Conservation (phyloP, 1,284 basidiomycete genomes). For the Naganishia liquefaciens region DNA sequence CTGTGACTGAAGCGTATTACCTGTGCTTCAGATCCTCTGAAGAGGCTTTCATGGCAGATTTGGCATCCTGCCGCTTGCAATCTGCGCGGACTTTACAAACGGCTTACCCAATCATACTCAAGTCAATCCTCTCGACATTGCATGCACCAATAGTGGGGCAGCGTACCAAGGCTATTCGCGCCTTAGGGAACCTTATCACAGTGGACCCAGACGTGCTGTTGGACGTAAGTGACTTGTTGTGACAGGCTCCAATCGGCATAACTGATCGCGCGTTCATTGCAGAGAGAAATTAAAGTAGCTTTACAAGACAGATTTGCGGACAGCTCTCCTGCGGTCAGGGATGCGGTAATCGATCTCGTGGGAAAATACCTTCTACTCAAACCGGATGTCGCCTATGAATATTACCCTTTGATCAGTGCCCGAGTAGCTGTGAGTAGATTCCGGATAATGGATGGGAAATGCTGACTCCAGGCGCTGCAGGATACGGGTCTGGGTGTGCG, state of each 20-base stretch:
- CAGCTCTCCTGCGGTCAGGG: conserved; percentile 86
- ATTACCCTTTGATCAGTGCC: conserved; percentile 80
- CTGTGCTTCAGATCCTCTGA: conserved; percentile 7
- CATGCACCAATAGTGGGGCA: conserved; percentile 81
- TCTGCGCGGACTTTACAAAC: conserved; percentile 58
- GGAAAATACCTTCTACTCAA: conserved; percentile 91
- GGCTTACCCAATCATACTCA: conserved; percentile 77
- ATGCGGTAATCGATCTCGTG: conserved; percentile 91
- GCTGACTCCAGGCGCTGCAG: conserved; percentile 52
- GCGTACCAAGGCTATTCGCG: conserved; percentile 84
- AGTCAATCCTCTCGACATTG: conserved; percentile 70
- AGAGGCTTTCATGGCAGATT: conserved; percentile 11
- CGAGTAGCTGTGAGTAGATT: conserved; percentile 73
- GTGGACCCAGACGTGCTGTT: conserved; percentile 80
- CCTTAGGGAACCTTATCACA: conserved; percentile 78
- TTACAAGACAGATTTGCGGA: conserved; percentile 89
- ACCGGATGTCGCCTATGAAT: conserved; percentile 77
- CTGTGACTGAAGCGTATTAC: neutral
- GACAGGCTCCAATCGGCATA: too few species aligned
- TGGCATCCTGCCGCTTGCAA: conserved; percentile 7
- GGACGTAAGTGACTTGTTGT: conserved; percentile 58
- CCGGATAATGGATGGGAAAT: neutral
- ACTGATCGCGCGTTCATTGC: conserved; percentile 2
- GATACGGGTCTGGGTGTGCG: conserved; percentile 90
- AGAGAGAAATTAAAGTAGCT: conserved; percentile 73